Evolutionary conservation across 768 basidiomycete genomes (phyloP), one percentile per base, ranked within the genome.

Genomic region (Amanita jacksonii): DNA sequence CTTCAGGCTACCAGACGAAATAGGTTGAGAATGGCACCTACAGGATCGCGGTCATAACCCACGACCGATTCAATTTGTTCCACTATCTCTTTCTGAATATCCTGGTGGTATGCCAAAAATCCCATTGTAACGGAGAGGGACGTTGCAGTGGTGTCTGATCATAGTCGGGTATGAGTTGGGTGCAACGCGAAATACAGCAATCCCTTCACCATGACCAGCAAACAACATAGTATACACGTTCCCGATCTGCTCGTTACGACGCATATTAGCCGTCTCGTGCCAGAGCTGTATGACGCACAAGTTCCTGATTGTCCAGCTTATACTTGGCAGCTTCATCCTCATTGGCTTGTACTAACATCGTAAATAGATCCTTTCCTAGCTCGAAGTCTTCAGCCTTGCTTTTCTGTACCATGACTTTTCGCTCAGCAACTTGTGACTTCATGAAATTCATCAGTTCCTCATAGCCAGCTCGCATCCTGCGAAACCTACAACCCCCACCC

Each of bases 171-270:
- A 19, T 28, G 18, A 27, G 18, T 9, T 16, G n/a, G 9, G 15
- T 13, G 4, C 13, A 8, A 28, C 31, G 16, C 19, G 4, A 25
- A n/a, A 15, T 1, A 12, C 13, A 39, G 4, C 8, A 30, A 18
- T 30, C 6, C 6, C 49, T 60, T 28, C 47, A 69, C 76, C 77
- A 54, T 79, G 74, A 9, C 79, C 78, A 34, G 78, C 76, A 31
- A 79, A 70, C 18, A 81, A 57, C 53, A 75, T 61, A 8, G 68
- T 50, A 49, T 67, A 77, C 1, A 74, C 52, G 39, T 77, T 78
- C 4, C 74, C 76, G 38, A 75, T 72, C 74, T 74, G 45, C 30
- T 30, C 2, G 37, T 30, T 19, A 24, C 30, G n/a, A 32, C 28
- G 34, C 13, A 24, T 19, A 9, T 16, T 7, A 18, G 16, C 38